These are phyloP conservation scores for Phycomyces nitens DNA, from an alignment of 192 early-diverging fungal genomes.

Conservation along the genomic window DNA sequence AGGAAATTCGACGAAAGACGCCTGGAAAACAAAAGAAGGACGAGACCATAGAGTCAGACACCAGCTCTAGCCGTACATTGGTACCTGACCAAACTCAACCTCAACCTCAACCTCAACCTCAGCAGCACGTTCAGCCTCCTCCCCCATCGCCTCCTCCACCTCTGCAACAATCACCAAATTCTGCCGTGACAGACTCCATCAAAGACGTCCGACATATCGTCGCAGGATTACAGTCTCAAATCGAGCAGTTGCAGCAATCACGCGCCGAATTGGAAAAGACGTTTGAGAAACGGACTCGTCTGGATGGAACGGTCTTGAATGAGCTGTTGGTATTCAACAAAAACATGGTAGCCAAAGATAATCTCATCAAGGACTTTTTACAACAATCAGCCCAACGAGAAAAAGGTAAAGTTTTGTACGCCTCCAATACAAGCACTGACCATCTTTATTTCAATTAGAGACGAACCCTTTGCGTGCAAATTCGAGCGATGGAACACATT, in stretches of 20 bases:
- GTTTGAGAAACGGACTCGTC: not conserved
- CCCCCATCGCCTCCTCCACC: not conserved
- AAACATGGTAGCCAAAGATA: constrained; percentile 7
- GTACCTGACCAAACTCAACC: too few species aligned
- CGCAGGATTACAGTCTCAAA: constrained; percentile 1
- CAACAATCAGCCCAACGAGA: not conserved
- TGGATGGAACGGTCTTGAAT: not conserved
- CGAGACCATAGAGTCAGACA: not conserved
- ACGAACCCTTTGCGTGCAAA: not conserved
- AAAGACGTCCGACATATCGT: not conserved
- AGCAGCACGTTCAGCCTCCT: too few species aligned
- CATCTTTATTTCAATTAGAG: not conserved
- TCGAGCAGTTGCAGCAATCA: not conserved
- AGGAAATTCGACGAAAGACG: constrained; percentile 21
- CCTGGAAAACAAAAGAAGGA: constrained; percentile 15
- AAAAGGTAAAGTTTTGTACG: constrained; percentile 4
- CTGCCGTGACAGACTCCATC: not conserved
- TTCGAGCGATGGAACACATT: not conserved
- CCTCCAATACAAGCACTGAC: not conserved
- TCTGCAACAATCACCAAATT: not conserved
- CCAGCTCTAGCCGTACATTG: too few species aligned
- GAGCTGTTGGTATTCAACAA: not conserved
- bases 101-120: too few species aligned
- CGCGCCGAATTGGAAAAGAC: constrained; percentile 7
- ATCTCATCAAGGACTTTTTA: not conserved